Conservation (phyloP, 2,329 filamentous ascomycete genomes). For the Fusarium sp. region DNA sequence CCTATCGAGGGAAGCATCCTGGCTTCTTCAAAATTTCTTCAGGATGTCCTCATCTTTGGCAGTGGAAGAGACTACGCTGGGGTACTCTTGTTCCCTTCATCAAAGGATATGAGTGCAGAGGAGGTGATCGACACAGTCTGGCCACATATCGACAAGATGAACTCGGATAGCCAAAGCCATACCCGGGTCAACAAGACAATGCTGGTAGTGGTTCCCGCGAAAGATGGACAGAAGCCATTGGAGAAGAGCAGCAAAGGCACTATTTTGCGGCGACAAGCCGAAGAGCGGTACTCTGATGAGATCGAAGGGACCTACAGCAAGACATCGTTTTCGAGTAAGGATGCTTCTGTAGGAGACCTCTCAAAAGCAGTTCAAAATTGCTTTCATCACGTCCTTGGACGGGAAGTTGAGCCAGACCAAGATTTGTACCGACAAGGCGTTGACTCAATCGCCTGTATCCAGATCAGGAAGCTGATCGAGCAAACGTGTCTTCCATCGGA, state of each 20-base stretch:
- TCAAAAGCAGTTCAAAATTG: constrained; percentile 48
- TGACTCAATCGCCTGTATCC: constrained; percentile 70
- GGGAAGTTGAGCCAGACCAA: constrained; percentile 50
- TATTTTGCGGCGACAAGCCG: constrained; percentile 63
- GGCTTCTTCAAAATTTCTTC: constrained; percentile 56
- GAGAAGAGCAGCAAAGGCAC: constrained; percentile 75
- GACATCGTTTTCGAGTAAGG: constrained; percentile 4
- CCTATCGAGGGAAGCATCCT: constrained; percentile 69
- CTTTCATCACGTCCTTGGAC: constrained; percentile 50
- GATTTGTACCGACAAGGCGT: constrained; percentile 71
- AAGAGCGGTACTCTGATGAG: constrained; percentile 59
- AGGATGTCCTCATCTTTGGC: constrained; percentile 72
- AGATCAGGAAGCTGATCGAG: constrained; percentile 58
- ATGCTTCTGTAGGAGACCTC: constrained; percentile 53
- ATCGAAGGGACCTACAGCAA: constrained; percentile 62
- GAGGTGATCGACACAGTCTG: constrained; percentile 58
- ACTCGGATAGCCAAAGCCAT: constrained; percentile 62
- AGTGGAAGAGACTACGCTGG: constrained; percentile 68
- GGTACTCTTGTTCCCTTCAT: constrained; percentile 63
- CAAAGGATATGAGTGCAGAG: constrained; percentile 46
- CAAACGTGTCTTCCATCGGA: constrained; percentile 33
- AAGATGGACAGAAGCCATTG: constrained; percentile 47
- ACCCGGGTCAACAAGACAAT: constrained; percentile 63
- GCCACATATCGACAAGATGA: constrained; percentile 60
- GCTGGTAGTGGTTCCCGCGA: constrained; percentile 59